A percentile compares a stretch with the other conserved stretches of the same genome.
Evolutionary conservation across 495 filamentous ascomycete species (phyloP).

Genomic region (Annulohypoxylon nitens): DNA sequence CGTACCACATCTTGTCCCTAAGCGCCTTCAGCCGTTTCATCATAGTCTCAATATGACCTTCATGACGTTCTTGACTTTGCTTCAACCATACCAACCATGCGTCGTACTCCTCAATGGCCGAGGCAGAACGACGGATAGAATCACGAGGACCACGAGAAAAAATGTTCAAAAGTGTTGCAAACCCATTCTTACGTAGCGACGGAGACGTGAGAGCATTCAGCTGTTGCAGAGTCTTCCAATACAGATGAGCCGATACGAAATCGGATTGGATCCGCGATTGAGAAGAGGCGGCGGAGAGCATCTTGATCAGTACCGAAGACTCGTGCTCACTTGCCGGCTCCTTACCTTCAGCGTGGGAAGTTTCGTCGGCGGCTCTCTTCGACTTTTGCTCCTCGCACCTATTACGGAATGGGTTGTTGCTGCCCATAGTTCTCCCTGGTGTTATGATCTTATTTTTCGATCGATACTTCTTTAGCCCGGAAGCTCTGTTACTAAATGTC

Average conservation of each 20-base stretch:
- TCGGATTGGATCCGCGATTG: conserved; percentile 77
- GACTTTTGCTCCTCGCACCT: conserved; percentile 53
- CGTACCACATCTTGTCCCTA: conserved; percentile 98
- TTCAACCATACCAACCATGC: conserved; percentile 82
- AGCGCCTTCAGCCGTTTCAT: conserved; percentile 75
- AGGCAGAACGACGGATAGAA: conserved; percentile 72
- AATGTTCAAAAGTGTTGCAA: conserved; percentile 75
- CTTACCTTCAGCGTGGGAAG: conserved; percentile 52
- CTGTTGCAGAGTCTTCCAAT: conserved; percentile 75
- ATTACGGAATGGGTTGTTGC: conserved; percentile 68
- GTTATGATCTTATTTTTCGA: conserved; percentile 65
- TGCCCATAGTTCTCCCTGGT: conserved; percentile 60
- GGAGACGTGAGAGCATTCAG: conserved; percentile 71
- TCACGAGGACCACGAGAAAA: conserved; percentile 77
- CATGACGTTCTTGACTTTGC: conserved; percentile 77
- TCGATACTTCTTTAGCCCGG: conserved; percentile 63
- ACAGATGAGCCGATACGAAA: conserved; percentile 76
- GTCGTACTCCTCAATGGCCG: conserved; percentile 78
- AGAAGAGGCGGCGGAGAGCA: conserved; percentile 75
- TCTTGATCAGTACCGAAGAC: conserved; percentile 68
- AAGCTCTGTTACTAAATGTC: conserved; percentile 74
- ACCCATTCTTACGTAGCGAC: conserved; percentile 73
- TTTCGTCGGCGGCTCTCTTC: conserved; percentile 51
- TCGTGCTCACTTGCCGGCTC: conserved; percentile 52
- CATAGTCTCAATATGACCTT: conserved; percentile 74